Percentiles rank a stretch among this genome's conserved stretches.
Conservation (phyloP, 768 basidiomycete genomes). For the Phlegmacium glaucopus region DNA sequence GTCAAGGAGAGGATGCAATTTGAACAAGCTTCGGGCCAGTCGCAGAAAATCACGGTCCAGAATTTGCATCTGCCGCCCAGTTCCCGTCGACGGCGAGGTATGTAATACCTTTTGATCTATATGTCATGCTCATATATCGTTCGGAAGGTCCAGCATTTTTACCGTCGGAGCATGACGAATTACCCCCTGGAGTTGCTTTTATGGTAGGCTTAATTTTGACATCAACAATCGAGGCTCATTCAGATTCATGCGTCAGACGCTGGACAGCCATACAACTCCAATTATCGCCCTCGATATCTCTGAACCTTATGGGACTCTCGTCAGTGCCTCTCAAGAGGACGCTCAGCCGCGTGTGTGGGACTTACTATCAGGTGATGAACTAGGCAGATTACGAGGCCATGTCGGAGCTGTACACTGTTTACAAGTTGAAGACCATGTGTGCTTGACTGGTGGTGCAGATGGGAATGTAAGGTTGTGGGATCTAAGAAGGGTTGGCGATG, state of each 20-base stretch:
- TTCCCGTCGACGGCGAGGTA: slow-evolving; percentile 71
- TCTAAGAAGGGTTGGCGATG: slow-evolving; percentile 76
- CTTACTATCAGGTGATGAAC: slow-evolving; percentile 81
- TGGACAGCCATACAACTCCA: slow-evolving; percentile 76
- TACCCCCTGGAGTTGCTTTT: slow-evolving; percentile 93
- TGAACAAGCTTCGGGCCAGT: slow-evolving; percentile 46
- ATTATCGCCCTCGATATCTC: slow-evolving; percentile 92
- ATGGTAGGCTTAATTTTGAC: slow-evolving; percentile 55
- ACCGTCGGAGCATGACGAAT: slow-evolving; percentile 94
- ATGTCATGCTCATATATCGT: not conserved
- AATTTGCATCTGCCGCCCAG: slow-evolving; percentile 49
- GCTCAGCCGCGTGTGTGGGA: slow-evolving; percentile 93
- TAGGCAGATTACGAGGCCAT: slow-evolving; percentile 84
- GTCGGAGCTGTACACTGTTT: slow-evolving; percentile 78
- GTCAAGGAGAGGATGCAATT: slow-evolving; percentile 81
- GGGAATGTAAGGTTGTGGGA: slow-evolving; percentile 90
- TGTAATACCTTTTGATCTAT: not conserved
- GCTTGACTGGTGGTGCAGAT: slow-evolving; percentile 88
- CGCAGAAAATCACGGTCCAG: slow-evolving; percentile 28
- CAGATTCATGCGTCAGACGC: slow-evolving; percentile 46
- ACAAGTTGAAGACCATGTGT: slow-evolving; percentile 90
- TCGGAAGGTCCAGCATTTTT: slow-evolving; percentile 84
- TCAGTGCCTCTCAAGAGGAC: slow-evolving; percentile 85
- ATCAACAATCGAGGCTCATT: too few species aligned
- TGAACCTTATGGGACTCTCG: slow-evolving; percentile 93